Evolutionary conservation across 148 eudicot species (phyloP).

Genomic region (Diospyros lotus): DNA sequence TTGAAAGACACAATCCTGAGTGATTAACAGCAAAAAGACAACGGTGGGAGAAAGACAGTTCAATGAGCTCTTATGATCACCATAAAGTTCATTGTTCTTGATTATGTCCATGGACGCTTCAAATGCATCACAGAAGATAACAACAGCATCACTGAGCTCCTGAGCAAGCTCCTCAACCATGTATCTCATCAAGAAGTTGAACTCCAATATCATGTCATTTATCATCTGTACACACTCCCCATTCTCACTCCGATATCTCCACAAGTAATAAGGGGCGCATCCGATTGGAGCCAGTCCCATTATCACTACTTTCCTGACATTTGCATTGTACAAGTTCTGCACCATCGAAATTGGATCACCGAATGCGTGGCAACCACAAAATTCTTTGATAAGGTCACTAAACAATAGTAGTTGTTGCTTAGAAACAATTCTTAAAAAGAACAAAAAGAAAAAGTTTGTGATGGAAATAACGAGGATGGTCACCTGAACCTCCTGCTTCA

Average conservation of each 20-base stretch:
- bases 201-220: constrained; percentile 81
- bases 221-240: constrained; percentile 74
- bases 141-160: constrained; percentile 45
- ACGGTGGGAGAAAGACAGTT: background rate
- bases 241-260: constrained; percentile 48
- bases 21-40: background rate
- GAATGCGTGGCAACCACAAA: background rate
- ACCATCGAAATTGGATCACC: constrained; percentile 2
- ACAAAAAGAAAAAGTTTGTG: background rate
- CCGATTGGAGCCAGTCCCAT: constrained; percentile 93
- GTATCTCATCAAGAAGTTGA: constrained; percentile 69
- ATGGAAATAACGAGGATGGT: background rate
- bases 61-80: constrained; percentile 25
- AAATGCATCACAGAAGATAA: constrained; percentile 72
- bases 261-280: constrained; percentile 87
- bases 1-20: no score
- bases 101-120: constrained; percentile 84
- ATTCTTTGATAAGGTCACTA: background rate
- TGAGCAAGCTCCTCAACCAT: constrained; percentile 57
- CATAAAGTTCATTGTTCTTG: constrained; percentile 47
- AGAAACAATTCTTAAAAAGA: background rate
- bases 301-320: constrained; percentile 73
- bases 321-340: constrained; percentile 61
- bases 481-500: constrained; percentile 79
- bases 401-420: background rate